phyloP scores from a whole-genome alignment of 2,329 filamentous ascomycete species.

The Lachnellula arida region DNA sequence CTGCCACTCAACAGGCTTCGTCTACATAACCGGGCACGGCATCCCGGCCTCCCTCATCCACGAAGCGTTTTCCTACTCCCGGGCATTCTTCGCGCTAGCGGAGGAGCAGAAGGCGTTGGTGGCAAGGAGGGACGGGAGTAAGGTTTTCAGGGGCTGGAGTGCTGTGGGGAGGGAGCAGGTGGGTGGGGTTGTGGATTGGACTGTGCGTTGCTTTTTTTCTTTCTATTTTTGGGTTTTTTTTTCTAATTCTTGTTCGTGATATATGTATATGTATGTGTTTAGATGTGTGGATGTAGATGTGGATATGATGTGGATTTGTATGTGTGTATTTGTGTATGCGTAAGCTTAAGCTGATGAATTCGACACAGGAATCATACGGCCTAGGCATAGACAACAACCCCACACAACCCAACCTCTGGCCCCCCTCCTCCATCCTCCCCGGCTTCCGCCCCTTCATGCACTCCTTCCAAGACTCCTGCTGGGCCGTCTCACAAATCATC shows the following conservation, averaged over 20 bases:
- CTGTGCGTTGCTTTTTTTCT: background rate
- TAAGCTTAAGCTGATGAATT: background rate
- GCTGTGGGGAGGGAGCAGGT: conserved; percentile 9
- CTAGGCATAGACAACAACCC: conserved; percentile 43
- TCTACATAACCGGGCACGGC: conserved; percentile 14
- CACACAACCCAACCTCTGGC: conserved; percentile 43
- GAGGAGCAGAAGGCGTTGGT: conserved; percentile 10
- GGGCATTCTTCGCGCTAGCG: conserved; percentile 4
- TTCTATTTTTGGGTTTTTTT: too few relatives aligned
- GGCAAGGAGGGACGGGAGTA: background rate
- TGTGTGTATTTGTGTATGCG: too few relatives aligned
- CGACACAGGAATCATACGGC: conserved; percentile 43
- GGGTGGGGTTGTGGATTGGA: conserved; percentile 5
- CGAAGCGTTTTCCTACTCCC: conserved; percentile 8
- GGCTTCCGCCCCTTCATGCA: conserved; percentile 45
- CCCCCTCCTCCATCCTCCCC: conserved; percentile 38
- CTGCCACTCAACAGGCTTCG: conserved; percentile 11
- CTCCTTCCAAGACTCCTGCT: conserved; percentile 18
- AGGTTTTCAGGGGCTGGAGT: conserved; percentile 10
- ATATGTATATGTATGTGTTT: too few relatives aligned
- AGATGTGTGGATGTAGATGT: too few relatives aligned
- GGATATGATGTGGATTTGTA: too few relatives aligned
- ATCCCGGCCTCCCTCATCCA: conserved; percentile 1
- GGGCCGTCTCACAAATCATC: background rate
- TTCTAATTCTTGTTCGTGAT: too few relatives aligned